Percentiles rank a stretch among this genome's conserved stretches.
These are phyloP conservation scores for Metschnikowia lachancei DNA, from an alignment of 805 yeast genomes.

Conservation along the genomic window DNA sequence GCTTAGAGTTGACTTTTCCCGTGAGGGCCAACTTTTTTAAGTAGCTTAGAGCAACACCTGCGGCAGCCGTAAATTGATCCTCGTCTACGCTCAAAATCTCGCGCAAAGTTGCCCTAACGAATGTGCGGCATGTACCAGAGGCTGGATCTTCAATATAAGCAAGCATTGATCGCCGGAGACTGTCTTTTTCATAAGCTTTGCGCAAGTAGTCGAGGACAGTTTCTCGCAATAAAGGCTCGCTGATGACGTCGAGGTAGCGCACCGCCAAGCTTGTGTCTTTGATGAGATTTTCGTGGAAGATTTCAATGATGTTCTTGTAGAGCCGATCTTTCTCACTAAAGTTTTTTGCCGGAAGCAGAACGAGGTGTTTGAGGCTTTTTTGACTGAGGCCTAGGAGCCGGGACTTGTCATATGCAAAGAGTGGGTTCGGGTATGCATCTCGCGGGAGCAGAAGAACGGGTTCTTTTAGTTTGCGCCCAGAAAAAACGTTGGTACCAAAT, in stretches of 20 bases:
- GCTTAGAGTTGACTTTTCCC: slow-evolving; percentile 21
- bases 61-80: slow-evolving; percentile 15
- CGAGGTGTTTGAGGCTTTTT: slow-evolving; percentile 27
- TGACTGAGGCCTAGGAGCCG: slow-evolving; percentile 25
- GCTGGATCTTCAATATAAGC: slow-evolving; percentile 28
- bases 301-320: slow-evolving; percentile 29
- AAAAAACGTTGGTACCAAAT: slow-evolving; percentile 3
- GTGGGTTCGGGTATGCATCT: slow-evolving; percentile 35
- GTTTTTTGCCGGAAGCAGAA: slow-evolving; percentile 24
- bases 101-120: slow-evolving; percentile 19
- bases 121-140: slow-evolving; percentile 15
- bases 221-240: slow-evolving; percentile 20
- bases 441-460: slow-evolving; percentile 16
- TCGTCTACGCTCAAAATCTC: slow-evolving; percentile 15
- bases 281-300: slow-evolving; percentile 31
- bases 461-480: slow-evolving; percentile 2
- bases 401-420: slow-evolving; percentile 27
- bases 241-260: slow-evolving; percentile 21
- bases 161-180: slow-evolving; percentile 27
- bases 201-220: slow-evolving; percentile 20
- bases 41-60: slow-evolving; percentile 25
- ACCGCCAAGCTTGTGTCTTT: slow-evolving; percentile 26
- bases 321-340: slow-evolving; percentile 28
- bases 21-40: slow-evolving; percentile 27
- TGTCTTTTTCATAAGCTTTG: slow-evolving; percentile 20